Evolutionary conservation across 2,329 filamentous ascomycete genomes (phyloP).

Genomic region (Aspergillus ruber): DNA sequence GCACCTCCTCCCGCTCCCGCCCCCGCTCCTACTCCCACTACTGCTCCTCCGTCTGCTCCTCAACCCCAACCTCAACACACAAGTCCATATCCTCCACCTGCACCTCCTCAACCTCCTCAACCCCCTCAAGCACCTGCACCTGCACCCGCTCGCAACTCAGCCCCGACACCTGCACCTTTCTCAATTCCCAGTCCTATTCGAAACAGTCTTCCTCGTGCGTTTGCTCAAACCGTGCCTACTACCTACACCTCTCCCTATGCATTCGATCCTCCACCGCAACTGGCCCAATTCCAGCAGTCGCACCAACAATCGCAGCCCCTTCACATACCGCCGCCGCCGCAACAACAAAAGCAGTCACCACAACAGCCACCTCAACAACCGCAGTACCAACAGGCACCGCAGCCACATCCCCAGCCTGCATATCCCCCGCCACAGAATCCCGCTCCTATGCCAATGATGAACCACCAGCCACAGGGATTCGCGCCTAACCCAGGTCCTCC

Average conservation of each 20-base stretch:
- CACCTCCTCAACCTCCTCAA: constrained; percentile 11
- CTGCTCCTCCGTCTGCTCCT: constrained; percentile 12
- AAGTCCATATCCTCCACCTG: constrained; percentile 15
- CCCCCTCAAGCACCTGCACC: constrained; percentile 17
- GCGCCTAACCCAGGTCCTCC: constrained; percentile 6
- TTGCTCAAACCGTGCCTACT: constrained; percentile 29
- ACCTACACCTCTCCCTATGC: constrained; percentile 39
- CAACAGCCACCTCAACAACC: constrained; percentile 12
- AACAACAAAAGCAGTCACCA: not conserved
- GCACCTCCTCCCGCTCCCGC: constrained; percentile 17
- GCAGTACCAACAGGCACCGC: constrained; percentile 12
- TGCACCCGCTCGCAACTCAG: constrained; percentile 25
- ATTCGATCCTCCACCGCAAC: constrained; percentile 29
- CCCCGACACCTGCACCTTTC: constrained; percentile 22
- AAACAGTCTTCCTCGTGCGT: constrained; percentile 34
- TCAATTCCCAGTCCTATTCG: constrained; percentile 31
- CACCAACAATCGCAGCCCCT: constrained; percentile 17
- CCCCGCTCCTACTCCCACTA: constrained; percentile 13
- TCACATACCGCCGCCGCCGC: constrained; percentile 13
- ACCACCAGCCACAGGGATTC: constrained; percentile 9
- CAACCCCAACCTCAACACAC: constrained; percentile 9
- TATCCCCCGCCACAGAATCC: constrained; percentile 3
- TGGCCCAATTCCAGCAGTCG: constrained; percentile 25
- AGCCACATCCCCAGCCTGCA: not conserved
- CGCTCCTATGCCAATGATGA: constrained; percentile 5